Evolutionary conservation across 1,284 basidiomycete species (phyloP).

Genomic region (Puccinia triticina): DNA sequence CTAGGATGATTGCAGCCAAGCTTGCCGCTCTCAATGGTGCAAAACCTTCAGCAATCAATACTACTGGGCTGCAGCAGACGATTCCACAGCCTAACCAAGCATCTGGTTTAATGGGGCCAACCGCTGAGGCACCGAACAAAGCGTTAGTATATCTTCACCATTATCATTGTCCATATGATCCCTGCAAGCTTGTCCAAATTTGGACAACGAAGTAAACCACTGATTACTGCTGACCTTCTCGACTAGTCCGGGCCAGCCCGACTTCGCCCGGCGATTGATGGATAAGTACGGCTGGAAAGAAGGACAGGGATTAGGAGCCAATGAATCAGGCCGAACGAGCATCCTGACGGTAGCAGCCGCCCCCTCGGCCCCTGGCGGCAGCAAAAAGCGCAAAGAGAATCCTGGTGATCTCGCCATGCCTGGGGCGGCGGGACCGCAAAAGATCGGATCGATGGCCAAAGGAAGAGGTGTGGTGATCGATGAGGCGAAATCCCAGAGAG

Average conservation of each 20-base stretch:
- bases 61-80: neutral
- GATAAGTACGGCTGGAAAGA: constrained; percentile 92
- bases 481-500: constrained; percentile 49
- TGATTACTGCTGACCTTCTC: neutral
- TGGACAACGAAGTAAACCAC: neutral
- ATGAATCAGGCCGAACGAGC: constrained; percentile 80
- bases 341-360: constrained; percentile 73
- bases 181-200: neutral
- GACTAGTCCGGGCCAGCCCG: constrained; percentile 61
- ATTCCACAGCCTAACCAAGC: neutral
- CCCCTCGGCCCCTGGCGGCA: constrained; percentile 58
- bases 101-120: neutral
- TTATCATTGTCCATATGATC: neutral
- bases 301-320: constrained; percentile 82
- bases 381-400: constrained; percentile 57
- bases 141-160: constrained; percentile 36
- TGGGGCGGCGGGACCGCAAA: constrained; percentile 6
- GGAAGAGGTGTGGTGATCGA: constrained; percentile 51
- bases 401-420: constrained; percentile 54
- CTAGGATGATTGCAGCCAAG: constrained; percentile 47
- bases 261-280: constrained; percentile 79
- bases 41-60: neutral
- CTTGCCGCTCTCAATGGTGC: constrained; percentile 43
- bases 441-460: constrained; percentile 35
- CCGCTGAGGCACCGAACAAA: constrained; percentile 32